These are phyloP conservation scores for Microsporum canis DNA, from an alignment of 2,329 filamentous ascomycete genomes.

Conservation along the genomic window DNA sequence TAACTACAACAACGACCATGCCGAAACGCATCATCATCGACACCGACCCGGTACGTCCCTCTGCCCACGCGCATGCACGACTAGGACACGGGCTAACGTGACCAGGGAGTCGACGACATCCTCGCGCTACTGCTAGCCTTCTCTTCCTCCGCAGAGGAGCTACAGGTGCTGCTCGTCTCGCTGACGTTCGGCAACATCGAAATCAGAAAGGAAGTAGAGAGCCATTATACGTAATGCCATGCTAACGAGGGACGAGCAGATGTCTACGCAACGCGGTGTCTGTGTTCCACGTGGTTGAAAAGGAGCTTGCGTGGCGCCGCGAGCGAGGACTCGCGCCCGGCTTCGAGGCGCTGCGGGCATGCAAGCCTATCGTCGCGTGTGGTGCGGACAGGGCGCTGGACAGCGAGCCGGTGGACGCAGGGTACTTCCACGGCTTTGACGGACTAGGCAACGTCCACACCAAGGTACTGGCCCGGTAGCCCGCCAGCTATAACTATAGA, in stretches of 20 bases:
- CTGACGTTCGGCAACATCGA: slow-evolving; percentile 92
- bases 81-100: not conserved
- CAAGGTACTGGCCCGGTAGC: slow-evolving; percentile 27
- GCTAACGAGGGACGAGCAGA: slow-evolving; percentile 32
- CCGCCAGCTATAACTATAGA: not conserved
- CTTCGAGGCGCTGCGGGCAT: slow-evolving; percentile 59
- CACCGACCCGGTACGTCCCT: slow-evolving; percentile 64
- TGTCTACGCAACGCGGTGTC: slow-evolving; percentile 82
- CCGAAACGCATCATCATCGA: slow-evolving; percentile 77
- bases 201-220: slow-evolving; percentile 54
- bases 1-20: not conserved
- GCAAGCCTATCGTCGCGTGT: slow-evolving; percentile 73
- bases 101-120: slow-evolving; percentile 72
- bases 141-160: slow-evolving; percentile 66
- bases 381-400: slow-evolving; percentile 78
- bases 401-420: slow-evolving; percentile 66
- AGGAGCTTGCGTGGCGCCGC: slow-evolving; percentile 75
- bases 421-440: slow-evolving; percentile 76
- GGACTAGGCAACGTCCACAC: slow-evolving; percentile 64
- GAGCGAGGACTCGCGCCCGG: slow-evolving; percentile 54
- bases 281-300: slow-evolving; percentile 82
- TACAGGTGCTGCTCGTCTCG: slow-evolving; percentile 75
- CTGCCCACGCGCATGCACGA: not conserved
- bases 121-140: slow-evolving; percentile 80
- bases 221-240: not conserved